These are phyloP conservation scores for Sisymbrium irio DNA, from an alignment of 345 rosid species.

Conservation along the genomic window DNA sequence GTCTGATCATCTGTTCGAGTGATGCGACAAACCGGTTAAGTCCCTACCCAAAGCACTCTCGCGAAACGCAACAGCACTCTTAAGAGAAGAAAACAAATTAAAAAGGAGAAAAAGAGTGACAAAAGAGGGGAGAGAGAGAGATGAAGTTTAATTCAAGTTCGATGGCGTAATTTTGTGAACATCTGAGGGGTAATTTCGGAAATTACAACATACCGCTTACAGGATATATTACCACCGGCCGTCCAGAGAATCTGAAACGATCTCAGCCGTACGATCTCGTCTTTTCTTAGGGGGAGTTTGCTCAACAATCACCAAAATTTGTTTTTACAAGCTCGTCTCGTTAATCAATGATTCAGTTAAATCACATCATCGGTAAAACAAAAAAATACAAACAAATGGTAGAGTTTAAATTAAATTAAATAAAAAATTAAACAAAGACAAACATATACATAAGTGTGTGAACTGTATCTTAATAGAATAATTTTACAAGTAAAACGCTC, in stretches of 20 bases:
- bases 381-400: background rate
- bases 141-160: conserved; percentile 3
- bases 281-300: background rate
- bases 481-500: background rate
- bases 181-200: conserved; percentile 36
- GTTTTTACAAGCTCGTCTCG: background rate
- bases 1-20: conserved; percentile 16
- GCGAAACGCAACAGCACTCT: background rate
- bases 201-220: background rate
- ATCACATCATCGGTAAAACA: background rate
- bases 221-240: background rate
- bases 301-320: background rate
- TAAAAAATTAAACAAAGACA: background rate
- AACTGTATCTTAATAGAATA: background rate
- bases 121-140: conserved; percentile 6
- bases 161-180: conserved; percentile 26
- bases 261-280: conserved; percentile 16
- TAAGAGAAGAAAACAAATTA: background rate
- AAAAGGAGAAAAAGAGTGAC: background rate
- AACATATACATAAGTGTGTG: background rate
- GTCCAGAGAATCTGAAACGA: background rate
- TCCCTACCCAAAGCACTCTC: conserved; percentile 20
- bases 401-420: background rate
- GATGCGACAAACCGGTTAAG: conserved; percentile 1
- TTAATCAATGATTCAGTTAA: background rate